Conservation (phyloP, 2,329 filamentous ascomycete genomes). For the Alternaria rosae region DNA sequence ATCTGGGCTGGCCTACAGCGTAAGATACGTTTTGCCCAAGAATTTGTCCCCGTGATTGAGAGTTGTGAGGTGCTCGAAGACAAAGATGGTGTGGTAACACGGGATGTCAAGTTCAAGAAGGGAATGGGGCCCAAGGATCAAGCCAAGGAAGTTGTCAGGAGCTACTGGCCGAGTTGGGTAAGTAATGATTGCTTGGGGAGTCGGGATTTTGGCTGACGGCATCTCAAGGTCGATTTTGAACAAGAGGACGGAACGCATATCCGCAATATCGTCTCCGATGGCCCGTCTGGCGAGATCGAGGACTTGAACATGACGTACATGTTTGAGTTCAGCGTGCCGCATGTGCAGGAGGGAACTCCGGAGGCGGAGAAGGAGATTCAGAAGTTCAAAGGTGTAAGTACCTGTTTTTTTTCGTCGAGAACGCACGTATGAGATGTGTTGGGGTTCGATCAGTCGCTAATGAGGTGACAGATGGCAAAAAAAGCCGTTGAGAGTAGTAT, state of each 20-base stretch:
- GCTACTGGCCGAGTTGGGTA: slow-evolving; percentile 53
- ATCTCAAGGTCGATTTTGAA: slow-evolving; percentile 54
- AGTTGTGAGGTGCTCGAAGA: slow-evolving; percentile 53
- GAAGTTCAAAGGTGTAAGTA: slow-evolving; percentile 35
- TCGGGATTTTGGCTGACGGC: neutral
- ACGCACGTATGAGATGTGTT: neutral
- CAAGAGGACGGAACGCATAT: slow-evolving; percentile 54
- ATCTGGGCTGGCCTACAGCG: slow-evolving; percentile 56
- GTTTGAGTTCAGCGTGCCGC: slow-evolving; percentile 53
- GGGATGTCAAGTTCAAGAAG: slow-evolving; percentile 52
- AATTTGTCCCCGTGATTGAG: slow-evolving; percentile 56
- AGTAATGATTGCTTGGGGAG: slow-evolving; percentile 2
- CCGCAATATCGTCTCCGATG: slow-evolving; percentile 55
- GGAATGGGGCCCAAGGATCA: slow-evolving; percentile 35
- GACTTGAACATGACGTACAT: slow-evolving; percentile 57
- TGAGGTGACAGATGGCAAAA: slow-evolving; percentile 44
- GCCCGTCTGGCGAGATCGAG: slow-evolving; percentile 38
- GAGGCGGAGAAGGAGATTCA: slow-evolving; percentile 41
- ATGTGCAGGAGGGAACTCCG: slow-evolving; percentile 46
- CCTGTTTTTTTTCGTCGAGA: neutral
- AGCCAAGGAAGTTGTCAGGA: slow-evolving; percentile 51
- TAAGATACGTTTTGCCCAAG: slow-evolving; percentile 56
- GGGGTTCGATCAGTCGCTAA: slow-evolving; percentile 4
- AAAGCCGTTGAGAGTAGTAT: slow-evolving; percentile 55
- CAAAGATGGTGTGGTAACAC: slow-evolving; percentile 40